Evolutionary conservation across 2,329 filamentous ascomycete species (phyloP).

Genomic region (Pseudocercospora crystallina): DNA sequence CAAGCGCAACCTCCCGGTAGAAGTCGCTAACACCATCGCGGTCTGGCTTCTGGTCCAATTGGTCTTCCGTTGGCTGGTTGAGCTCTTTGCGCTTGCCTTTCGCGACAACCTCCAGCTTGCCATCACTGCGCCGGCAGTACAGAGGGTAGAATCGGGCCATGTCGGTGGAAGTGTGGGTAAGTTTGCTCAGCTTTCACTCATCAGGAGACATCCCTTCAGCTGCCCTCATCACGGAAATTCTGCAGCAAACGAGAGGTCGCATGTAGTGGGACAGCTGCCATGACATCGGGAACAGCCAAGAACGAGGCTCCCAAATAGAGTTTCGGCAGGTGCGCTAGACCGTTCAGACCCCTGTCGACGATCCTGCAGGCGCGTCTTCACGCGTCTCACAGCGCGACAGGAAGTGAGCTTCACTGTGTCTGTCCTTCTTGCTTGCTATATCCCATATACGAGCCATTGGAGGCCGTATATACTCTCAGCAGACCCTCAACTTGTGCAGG

Average conservation of each 20-base stretch:
- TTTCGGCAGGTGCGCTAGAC: neutral
- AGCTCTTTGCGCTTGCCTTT: conserved; percentile 52
- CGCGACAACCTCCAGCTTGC: conserved; percentile 49
- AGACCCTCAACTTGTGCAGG: too few relatives aligned
- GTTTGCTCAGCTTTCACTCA: neutral
- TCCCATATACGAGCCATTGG: too few relatives aligned
- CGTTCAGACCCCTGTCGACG: too few relatives aligned
- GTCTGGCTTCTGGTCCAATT: conserved; percentile 54
- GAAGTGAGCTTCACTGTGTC: too few relatives aligned
- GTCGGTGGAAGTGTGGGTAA: neutral
- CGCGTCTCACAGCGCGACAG: too few relatives aligned
- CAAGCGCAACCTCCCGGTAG: conserved; percentile 52
- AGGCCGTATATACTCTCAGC: too few relatives aligned
- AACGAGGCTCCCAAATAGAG: conserved; percentile 1
- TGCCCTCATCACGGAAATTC: neutral
- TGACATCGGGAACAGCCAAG: neutral
- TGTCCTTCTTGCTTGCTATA: too few relatives aligned
- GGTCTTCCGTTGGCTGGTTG: conserved; percentile 53
- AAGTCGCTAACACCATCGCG: conserved; percentile 55
- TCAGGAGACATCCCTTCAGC: neutral
- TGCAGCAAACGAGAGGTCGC: neutral
- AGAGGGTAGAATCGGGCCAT: conserved; percentile 51
- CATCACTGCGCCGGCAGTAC: conserved; percentile 51
- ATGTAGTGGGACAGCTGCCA: neutral
- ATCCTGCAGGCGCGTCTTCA: too few relatives aligned